These are phyloP conservation scores for Suhomyces guaymorum DNA, from an alignment of 1,139 yeast genomes.

Conservation along the genomic window DNA sequence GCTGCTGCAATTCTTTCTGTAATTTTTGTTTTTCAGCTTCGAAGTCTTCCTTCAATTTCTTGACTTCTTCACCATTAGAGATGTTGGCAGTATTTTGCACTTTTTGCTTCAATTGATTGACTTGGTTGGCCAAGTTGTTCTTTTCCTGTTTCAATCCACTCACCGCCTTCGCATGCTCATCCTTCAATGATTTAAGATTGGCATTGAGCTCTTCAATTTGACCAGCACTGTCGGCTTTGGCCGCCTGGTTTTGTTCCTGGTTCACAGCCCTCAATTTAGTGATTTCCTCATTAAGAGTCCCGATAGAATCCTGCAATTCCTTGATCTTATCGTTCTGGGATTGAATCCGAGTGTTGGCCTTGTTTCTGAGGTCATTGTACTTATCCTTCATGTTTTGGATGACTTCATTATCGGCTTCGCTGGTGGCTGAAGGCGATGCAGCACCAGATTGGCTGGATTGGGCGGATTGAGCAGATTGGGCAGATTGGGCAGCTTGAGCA, in stretches of 20 bases:
- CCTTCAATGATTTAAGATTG: constrained; percentile 11
- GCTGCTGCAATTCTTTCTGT: constrained; percentile 13
- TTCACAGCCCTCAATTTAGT: constrained; percentile 12
- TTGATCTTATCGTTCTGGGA: constrained; percentile 26
- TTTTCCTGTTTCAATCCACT: constrained; percentile 17
- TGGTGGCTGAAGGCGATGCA: constrained; percentile 2
- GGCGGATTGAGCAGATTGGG: constrained; percentile 27
- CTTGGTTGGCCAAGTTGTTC: constrained; percentile 12
- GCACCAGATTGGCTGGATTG: constrained; percentile 27
- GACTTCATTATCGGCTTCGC: constrained; percentile 19
- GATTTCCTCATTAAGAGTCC: constrained; percentile 15
- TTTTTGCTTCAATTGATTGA: constrained; percentile 13
- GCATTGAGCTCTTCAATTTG: constrained; percentile 9
- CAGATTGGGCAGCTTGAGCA: constrained; percentile 27
- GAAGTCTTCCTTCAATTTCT: constrained; percentile 19
- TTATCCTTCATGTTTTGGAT: constrained; percentile 28
- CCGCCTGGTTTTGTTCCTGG: constrained; percentile 9
- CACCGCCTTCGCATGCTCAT: constrained; percentile 11
- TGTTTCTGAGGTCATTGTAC: constrained; percentile 33
- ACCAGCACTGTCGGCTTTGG: constrained; percentile 6
- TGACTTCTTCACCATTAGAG: constrained; percentile 11
- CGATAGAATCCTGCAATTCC: constrained; percentile 25
- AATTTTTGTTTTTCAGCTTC: constrained; percentile 21
- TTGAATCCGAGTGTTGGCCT: constrained; percentile 26
- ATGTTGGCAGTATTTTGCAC: neutral